Percentiles rank a stretch among this genome's conserved stretches.
These are phyloP conservation scores for Acer negundo DNA, from an alignment of 345 rosid species.

Conservation along the genomic window DNA sequence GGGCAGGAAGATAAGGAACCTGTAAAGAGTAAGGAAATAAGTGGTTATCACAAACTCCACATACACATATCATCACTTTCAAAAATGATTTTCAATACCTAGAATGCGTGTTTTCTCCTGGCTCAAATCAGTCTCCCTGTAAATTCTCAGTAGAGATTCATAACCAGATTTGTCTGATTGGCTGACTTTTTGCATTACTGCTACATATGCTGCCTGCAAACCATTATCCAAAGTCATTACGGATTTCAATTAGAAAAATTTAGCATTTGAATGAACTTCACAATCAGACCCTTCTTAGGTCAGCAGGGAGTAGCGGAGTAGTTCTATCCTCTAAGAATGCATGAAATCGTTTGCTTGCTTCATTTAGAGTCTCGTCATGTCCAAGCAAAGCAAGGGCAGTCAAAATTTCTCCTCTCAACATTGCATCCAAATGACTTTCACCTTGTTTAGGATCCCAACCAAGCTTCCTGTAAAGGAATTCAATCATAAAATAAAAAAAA, in stretches of 20 bases:
- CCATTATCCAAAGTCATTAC: conserved; percentile 17
- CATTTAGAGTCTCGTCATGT: conserved; percentile 63
- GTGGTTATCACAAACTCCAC: conserved; percentile 8
- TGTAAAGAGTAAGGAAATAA: conserved; percentile 25
- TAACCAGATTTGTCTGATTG: conserved; percentile 60
- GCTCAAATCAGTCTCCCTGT: conserved; percentile 94
- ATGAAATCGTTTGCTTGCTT: conserved; percentile 71
- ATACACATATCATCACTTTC: conserved; percentile 6
- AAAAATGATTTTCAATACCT: conserved; percentile 37
- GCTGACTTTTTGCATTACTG: conserved; percentile 77
- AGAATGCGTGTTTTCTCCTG: conserved; percentile 94
- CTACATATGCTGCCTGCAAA: conserved; percentile 84
- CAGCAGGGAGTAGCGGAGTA: conserved; percentile 84
- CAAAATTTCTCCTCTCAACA: conserved; percentile 93
- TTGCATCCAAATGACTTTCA: conserved; percentile 87
- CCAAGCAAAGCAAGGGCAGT: conserved; percentile 78
- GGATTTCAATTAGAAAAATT: not conserved
- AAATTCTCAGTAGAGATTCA: conserved; percentile 79
- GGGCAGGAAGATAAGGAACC: conserved; percentile 77
- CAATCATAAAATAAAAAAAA: conserved; percentile 17
- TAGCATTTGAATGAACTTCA: not conserved
- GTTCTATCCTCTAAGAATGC: conserved; percentile 78
- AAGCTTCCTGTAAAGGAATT: conserved; percentile 56
- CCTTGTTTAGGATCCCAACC: conserved; percentile 92
- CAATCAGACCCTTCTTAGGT: conserved; percentile 64